These are phyloP conservation scores for Phaeoacremonium minimum DNA, from an alignment of 2,329 filamentous ascomycete species.

Conservation along the genomic window DNA sequence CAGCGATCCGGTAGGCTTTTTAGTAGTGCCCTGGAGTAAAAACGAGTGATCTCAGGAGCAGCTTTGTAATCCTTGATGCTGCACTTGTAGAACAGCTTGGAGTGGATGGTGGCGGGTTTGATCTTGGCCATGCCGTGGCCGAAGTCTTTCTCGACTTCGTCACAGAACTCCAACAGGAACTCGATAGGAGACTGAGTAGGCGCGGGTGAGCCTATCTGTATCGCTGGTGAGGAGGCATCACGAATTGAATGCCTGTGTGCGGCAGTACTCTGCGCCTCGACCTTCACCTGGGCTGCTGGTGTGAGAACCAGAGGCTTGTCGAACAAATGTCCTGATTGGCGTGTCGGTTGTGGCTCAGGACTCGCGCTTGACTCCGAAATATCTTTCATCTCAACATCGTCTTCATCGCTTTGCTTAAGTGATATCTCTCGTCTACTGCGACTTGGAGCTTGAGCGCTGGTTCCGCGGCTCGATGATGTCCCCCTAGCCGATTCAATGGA, in stretches of 20 bases:
- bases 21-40: conserved; percentile 36
- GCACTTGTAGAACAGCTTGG: conserved; percentile 30
- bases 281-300: background rate
- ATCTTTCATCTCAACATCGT: conserved; percentile 21
- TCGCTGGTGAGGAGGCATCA: background rate
- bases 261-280: too few species aligned
- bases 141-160: conserved; percentile 20
- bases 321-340: too few species aligned
- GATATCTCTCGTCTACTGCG: too few species aligned
- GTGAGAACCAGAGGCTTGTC: conserved; percentile 2
- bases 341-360: too few species aligned
- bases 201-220: conserved; percentile 3
- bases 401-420: conserved; percentile 14
- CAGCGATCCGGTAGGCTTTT: conserved; percentile 27
- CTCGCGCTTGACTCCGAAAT: too few species aligned
- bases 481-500: too few species aligned
- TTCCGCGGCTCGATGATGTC: too few species aligned
- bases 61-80: conserved; percentile 30
- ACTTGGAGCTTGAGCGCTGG: too few species aligned
- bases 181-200: conserved; percentile 7
- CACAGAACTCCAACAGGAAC: conserved; percentile 13
- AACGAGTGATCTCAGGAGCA: conserved; percentile 35
- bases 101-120: conserved; percentile 23
- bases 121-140: conserved; percentile 19
- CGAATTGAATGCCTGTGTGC: too few species aligned